Percentiles rank a stretch among this genome's conserved stretches.
Conservation (phyloP, 805 yeast genomes). For the Metschnikowia aberdeeniae region DNA sequence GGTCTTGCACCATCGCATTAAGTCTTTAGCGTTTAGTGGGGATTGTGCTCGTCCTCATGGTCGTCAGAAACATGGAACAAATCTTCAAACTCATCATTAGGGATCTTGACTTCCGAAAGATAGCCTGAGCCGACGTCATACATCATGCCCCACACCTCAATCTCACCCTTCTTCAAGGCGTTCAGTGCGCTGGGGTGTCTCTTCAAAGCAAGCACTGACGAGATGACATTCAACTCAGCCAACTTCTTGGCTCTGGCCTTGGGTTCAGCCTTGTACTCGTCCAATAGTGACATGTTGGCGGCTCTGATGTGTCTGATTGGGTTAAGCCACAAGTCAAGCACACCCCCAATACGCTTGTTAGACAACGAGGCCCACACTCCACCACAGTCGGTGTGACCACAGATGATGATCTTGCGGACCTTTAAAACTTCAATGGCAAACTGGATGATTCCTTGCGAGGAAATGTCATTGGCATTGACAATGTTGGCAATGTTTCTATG, state of each 20-base stretch:
- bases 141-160: slow-evolving; percentile 23
- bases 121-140: slow-evolving; percentile 19
- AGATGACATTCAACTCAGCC: slow-evolving; percentile 20
- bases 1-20: too few species aligned
- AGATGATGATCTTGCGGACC: slow-evolving; percentile 19
- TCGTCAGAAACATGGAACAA: slow-evolving; percentile 37
- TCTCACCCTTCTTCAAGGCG: slow-evolving; percentile 19
- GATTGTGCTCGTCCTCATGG: slow-evolving; percentile 22
- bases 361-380: slow-evolving; percentile 22
- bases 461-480: slow-evolving; percentile 18
- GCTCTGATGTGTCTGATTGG: slow-evolving; percentile 21
- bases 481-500: slow-evolving; percentile 22
- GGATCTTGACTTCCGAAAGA: slow-evolving; percentile 21
- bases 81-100: slow-evolving; percentile 42
- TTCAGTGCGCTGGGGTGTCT: slow-evolving; percentile 20
- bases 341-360: slow-evolving; percentile 20
- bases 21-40: slow-evolving; percentile 13
- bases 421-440: slow-evolving; percentile 20
- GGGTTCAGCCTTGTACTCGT: slow-evolving; percentile 15
- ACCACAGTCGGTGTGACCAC: slow-evolving; percentile 22
- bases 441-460: slow-evolving; percentile 20
- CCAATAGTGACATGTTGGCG: slow-evolving; percentile 15
- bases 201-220: slow-evolving; percentile 19
- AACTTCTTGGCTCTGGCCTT: slow-evolving; percentile 18
- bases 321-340: slow-evolving; percentile 21